Percentiles rank a stretch among this genome's conserved stretches.
Conservation (phyloP, 371 early-diverging fungal species). For the Syncephalastrum sp. region DNA sequence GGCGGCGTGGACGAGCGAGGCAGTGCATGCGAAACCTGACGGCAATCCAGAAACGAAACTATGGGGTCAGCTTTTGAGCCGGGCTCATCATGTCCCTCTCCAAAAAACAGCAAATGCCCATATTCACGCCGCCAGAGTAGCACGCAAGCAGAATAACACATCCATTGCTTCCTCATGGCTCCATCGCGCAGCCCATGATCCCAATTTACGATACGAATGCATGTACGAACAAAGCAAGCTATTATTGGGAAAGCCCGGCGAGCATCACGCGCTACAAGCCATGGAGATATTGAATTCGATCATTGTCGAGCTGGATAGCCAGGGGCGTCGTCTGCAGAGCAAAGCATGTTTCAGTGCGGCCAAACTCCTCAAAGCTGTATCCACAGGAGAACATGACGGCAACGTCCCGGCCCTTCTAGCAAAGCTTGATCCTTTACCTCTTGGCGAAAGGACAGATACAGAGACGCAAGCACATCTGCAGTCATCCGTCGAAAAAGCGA, state of each 20-base stretch:
- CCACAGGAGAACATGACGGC: background rate
- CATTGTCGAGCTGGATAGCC: conserved; percentile 9
- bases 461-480: conserved; percentile 7
- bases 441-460: background rate
- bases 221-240: conserved; percentile 30
- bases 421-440: background rate
- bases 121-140: conserved; percentile 30
- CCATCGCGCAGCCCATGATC: conserved; percentile 8
- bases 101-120: background rate
- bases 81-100: background rate
- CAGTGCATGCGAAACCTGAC: background rate
- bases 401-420: background rate
- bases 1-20: too few species aligned
- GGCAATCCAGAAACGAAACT: conserved; percentile 2
- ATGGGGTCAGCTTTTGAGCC: background rate
- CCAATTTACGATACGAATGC: conserved; percentile 15
- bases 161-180: conserved; percentile 19
- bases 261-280: conserved; percentile 15
- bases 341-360: conserved; percentile 19
- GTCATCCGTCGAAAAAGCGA: conserved; percentile 28
- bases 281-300: conserved; percentile 21
- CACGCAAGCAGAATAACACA: conserved; percentile 31
- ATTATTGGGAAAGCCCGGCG: conserved; percentile 11
- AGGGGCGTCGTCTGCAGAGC: conserved; percentile 18
- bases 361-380: conserved; percentile 6